Conservation (phyloP, 768 basidiomycete genomes). For the Mrakia gelida region DNA sequence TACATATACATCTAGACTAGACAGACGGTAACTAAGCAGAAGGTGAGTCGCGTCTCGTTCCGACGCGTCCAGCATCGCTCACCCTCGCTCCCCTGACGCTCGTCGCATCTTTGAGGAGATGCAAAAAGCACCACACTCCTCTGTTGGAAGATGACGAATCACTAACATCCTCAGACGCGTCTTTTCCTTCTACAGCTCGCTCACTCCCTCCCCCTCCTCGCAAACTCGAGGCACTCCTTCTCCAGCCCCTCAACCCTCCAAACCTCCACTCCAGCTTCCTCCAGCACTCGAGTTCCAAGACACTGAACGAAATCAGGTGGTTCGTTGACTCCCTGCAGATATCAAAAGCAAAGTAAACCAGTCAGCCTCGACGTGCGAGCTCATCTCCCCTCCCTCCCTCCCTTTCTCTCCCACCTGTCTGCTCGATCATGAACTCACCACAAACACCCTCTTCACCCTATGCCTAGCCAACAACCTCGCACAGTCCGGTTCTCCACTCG, state of each 20-base stretch:
- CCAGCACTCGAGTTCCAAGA: constrained; percentile 34
- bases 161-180: no score
- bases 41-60: no score
- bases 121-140: no score
- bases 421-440: no score
- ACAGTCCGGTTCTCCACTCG: constrained; percentile 55
- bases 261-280: constrained; percentile 43
- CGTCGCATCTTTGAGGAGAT: no score
- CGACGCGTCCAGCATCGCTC: no score
- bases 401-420: not conserved
- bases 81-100: no score
- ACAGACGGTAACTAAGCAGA: no score
- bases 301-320: constrained; percentile 25
- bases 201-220: constrained; percentile 53
- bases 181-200: not conserved
- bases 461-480: constrained; percentile 74
- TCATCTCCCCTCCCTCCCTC: not conserved
- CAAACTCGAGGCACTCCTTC: constrained; percentile 71
- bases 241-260: constrained; percentile 55
- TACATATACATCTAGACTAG: no score
- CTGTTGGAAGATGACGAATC: no score
- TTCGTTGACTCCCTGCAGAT: not conserved
- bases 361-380: not conserved
- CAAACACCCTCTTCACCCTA: constrained; percentile 23
- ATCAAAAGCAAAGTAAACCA: not conserved